Base-by-base conservation (phyloP, 1,284 basidiomycete species). In the Naganishia sp. region DNA sequence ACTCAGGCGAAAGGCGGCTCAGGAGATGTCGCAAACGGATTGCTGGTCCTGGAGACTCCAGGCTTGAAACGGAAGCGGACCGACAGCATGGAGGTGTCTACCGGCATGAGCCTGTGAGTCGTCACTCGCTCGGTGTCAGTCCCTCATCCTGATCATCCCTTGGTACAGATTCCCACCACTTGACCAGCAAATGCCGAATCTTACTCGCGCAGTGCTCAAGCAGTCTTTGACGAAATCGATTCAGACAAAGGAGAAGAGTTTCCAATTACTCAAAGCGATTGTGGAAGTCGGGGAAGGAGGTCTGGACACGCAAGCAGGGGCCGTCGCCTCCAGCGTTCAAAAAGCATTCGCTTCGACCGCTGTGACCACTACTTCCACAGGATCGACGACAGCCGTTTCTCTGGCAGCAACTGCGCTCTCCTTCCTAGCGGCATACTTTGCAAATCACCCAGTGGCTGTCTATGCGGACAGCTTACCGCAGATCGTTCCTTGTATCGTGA, bases 191-290 rank as follows among this genome's bases (percentile, higher is more conserved):
- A 87, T 93, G 2, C 88, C 91, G 3, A 79, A 85, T 0, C 81
- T 97, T 46, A 85, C 91, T 15, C 93, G 92, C 76, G 86, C 88
- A 3, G 83, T 95, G 18, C 83, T 94, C 52, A 88, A 87, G 75
- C 93, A 97, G 77, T 83, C 97, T 63, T 88, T 88, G 68, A 87
- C 87, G 1, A 96, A 93, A 81, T 90, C 91, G 0, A 84, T 92
- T n/a, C 78, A 84, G 1, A 90, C 90, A 0, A 84, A 94, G 5
- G 92, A 95, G 73, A 87, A 92, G 50, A 90, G 90, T 17, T 95
- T 96, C 74, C 82, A 84, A 32, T 83, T 98, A 18, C 82, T 98
- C 6, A 84, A 88, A 55, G 85, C 88, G 28, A 81, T 97, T 39
- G 83, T 94, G 58, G 83, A 84, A 23, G 92, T 94, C 3, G 84